These are phyloP conservation scores for Dacryopinax spathularia DNA, from an alignment of 768 basidiomycete genomes.

Conservation along the genomic window DNA sequence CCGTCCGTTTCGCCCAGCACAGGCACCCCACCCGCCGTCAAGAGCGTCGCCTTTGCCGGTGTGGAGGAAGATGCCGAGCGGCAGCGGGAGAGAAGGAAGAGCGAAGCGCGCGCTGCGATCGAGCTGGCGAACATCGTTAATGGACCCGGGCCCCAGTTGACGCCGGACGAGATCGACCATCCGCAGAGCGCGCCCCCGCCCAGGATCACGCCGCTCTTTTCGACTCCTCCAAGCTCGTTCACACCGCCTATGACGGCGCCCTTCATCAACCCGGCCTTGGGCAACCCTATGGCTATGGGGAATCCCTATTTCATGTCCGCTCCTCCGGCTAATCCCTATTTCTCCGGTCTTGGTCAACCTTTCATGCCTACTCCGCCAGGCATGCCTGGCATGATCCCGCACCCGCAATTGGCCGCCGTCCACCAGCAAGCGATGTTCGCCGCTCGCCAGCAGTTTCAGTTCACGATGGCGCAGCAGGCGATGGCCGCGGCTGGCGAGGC, in stretches of 20 bases:
- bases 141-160: not conserved
- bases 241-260: not conserved
- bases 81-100: not conserved
- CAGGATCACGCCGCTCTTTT: not conserved
- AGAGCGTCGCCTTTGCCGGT: not conserved
- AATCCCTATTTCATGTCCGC: not conserved
- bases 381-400: constrained; percentile 11
- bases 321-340: not conserved
- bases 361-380: not conserved
- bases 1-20: not conserved
- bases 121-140: not conserved
- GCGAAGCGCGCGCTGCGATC: not conserved
- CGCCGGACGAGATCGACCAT: not conserved
- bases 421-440: constrained; percentile 79
- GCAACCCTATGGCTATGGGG: not conserved
- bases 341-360: constrained; percentile 1
- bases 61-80: not conserved
- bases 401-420: constrained; percentile 43
- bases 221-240: not conserved
- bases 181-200: not conserved
- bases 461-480: constrained; percentile 81
- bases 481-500: constrained; percentile 80
- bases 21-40: not conserved
- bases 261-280: not conserved
- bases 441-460: constrained; percentile 81